Evolutionary conservation across 306 rosid genomes (phyloP).

Genomic region (Nissolia schottii): DNA sequence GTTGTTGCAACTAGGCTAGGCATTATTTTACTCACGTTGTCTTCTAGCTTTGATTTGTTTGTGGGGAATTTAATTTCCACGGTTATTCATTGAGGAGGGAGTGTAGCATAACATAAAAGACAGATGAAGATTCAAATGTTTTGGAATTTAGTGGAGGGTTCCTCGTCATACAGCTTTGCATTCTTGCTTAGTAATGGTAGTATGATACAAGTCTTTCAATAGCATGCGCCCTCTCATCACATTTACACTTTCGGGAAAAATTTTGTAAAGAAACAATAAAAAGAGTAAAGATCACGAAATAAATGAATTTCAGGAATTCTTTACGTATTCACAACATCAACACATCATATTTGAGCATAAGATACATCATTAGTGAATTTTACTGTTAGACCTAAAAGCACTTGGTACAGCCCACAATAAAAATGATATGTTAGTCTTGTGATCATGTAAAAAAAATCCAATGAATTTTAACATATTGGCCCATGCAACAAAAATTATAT

Average conservation of each 20-base stretch:
- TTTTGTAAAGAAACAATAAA: neutral
- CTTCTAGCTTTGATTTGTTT: neutral
- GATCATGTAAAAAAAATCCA: too few species aligned
- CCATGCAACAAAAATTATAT: too few species aligned
- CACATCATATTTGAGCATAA: too few species aligned
- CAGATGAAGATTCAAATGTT: neutral
- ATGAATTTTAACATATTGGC: too few species aligned
- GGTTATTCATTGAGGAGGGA: neutral
- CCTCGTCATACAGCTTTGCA: neutral
- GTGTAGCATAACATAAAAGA: neutral
- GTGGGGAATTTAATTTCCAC: neutral
- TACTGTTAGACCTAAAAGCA: too few species aligned
- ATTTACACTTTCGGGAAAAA: neutral
- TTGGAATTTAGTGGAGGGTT: neutral
- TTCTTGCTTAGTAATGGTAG: neutral
- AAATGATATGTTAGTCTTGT: too few species aligned
- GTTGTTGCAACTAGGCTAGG: too few species aligned
- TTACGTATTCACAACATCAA: too few species aligned
- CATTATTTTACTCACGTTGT: constrained; percentile 9
- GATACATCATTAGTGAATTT: too few species aligned
- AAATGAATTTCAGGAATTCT: too few species aligned
- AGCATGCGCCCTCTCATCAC: neutral
- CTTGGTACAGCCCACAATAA: too few species aligned
- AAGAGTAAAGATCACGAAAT: too few species aligned
- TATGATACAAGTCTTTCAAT: neutral